A percentile compares a stretch with the other conserved stretches of the same genome.
Evolutionary conservation across 2,329 filamentous ascomycete species (phyloP).

Genomic region (Claviceps pusilla): DNA sequence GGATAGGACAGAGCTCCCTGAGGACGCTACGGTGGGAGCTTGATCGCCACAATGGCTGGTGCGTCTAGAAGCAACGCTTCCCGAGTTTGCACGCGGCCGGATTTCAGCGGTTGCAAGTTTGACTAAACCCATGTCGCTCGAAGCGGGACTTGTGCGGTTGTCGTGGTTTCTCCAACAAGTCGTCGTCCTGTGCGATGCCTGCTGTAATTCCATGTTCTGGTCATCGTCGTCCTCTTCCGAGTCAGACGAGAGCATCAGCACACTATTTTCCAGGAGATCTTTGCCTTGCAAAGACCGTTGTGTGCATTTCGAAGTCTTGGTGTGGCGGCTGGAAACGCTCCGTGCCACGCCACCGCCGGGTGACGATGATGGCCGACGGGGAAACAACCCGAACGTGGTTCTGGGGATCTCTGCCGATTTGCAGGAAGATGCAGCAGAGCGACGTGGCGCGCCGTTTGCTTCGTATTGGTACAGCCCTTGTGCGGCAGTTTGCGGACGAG

Average conservation of each 20-base stretch:
- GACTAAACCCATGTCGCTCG: slow-evolving; percentile 26
- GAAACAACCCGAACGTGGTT: slow-evolving; percentile 6
- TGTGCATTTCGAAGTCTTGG: slow-evolving; percentile 35
- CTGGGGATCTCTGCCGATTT: slow-evolving; percentile 11
- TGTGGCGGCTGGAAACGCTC: slow-evolving; percentile 41
- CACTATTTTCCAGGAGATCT: slow-evolving; percentile 39
- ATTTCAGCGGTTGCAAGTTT: slow-evolving; percentile 20
- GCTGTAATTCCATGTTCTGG: slow-evolving; percentile 4
- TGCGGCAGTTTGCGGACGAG: neutral
- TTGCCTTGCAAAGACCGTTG: slow-evolving; percentile 30
- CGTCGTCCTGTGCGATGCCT: no score
- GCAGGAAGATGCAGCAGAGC: neutral
- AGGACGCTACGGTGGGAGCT: slow-evolving; percentile 11
- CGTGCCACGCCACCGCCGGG: slow-evolving; percentile 26
- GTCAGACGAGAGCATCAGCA: slow-evolving; percentile 42
- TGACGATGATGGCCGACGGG: slow-evolving; percentile 15
- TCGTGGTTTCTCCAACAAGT: slow-evolving; percentile 17
- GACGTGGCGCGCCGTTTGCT: neutral
- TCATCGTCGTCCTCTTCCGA: slow-evolving; percentile 32
- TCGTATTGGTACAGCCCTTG: neutral
- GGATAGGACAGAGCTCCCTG: slow-evolving; percentile 21
- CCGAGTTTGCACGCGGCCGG: slow-evolving; percentile 2
- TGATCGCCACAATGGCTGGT: slow-evolving; percentile 13
- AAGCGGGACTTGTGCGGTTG: slow-evolving; percentile 26
- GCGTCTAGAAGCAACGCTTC: slow-evolving; percentile 9